Conservation (phyloP, 768 basidiomycete species). For the Coprinellus micaceus region DNA sequence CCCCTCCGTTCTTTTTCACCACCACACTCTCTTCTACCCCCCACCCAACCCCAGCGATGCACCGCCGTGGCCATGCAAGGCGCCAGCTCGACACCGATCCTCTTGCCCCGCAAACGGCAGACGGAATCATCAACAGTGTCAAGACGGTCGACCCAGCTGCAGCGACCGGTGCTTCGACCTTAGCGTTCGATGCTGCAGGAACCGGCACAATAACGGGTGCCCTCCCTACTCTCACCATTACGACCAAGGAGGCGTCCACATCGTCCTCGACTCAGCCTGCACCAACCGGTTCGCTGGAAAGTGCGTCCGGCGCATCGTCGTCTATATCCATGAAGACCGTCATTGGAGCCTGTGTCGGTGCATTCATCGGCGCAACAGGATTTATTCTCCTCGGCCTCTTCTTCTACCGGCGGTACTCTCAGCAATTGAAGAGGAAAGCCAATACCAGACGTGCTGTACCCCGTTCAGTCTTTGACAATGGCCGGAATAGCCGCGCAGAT, state of each 20-base stretch:
- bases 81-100: constrained; percentile 14
- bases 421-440: constrained; percentile 33
- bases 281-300: constrained; percentile 14
- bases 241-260: background rate
- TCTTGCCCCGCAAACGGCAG: constrained; percentile 12
- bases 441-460: constrained; percentile 23
- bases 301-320: constrained; percentile 22
- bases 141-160: constrained; percentile 14
- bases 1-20: constrained; percentile 19
- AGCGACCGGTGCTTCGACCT: constrained; percentile 11
- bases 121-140: constrained; percentile 15
- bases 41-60: constrained; percentile 18
- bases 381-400: constrained; percentile 51
- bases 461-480: constrained; percentile 22
- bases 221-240: background rate
- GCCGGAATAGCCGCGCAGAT: constrained; percentile 37
- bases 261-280: constrained; percentile 7
- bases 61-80: constrained; percentile 16
- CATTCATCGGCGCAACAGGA: constrained; percentile 50
- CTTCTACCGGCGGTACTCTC: constrained; percentile 50
- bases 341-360: constrained; percentile 60
- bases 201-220: background rate
- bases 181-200: constrained; percentile 18
- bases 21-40: constrained; percentile 9
- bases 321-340: constrained; percentile 50